Conservation (phyloP, 2,329 filamentous ascomycete genomes). For the Botrytis tulipae region DNA sequence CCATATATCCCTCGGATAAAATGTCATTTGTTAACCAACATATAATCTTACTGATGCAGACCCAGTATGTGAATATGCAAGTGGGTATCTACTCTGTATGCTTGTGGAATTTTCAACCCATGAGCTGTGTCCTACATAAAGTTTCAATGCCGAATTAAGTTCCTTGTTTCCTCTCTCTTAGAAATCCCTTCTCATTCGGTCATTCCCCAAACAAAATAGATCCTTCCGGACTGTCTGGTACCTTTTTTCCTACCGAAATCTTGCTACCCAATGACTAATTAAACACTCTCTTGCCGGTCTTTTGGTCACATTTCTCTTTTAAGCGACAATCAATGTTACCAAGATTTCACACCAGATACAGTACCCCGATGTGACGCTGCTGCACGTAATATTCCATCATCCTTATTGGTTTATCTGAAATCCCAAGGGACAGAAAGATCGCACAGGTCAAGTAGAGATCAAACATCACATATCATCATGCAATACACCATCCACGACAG, state of each 20-base stretch:
- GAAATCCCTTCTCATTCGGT: neutral
- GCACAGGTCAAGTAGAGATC: constrained; percentile 19
- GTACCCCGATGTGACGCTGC: constrained; percentile 15
- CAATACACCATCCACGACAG: neutral
- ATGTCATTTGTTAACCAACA: neutral
- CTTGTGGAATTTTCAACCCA: neutral
- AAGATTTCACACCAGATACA: constrained; percentile 8
- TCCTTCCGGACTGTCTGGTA: neutral
- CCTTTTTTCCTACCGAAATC: neutral
- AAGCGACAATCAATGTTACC: constrained; percentile 4
- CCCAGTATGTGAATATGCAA: neutral
- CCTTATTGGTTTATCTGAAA: constrained; percentile 10
- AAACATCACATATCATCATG: constrained; percentile 10
- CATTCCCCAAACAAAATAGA: neutral
- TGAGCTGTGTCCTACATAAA: neutral
- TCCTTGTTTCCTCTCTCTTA: neutral
- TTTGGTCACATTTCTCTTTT: neutral
- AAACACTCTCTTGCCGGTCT: neutral
- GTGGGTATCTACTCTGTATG: neutral
- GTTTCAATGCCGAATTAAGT: neutral
- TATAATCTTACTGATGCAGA: neutral
- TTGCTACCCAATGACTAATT: neutral
- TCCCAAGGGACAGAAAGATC: neutral
- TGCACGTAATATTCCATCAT: constrained; percentile 20
- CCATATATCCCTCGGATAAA: neutral